phyloP scores from a whole-genome alignment of 306 rosid species.

The Pueraria montana region DNA sequence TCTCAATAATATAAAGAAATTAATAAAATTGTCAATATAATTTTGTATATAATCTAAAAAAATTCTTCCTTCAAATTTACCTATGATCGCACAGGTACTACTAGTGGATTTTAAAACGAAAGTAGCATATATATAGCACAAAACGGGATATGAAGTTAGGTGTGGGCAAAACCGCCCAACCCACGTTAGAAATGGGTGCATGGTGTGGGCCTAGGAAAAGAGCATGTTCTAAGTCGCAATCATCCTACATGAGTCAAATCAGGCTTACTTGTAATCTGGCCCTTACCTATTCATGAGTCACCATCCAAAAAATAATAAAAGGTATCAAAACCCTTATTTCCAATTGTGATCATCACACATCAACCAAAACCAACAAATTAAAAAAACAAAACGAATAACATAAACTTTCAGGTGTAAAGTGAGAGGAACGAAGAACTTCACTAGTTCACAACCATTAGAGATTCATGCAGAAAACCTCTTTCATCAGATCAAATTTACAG shows the following conservation, averaged over 20 bases:
- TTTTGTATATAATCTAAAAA: too few relatives aligned
- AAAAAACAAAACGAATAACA: neutral
- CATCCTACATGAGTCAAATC: neutral
- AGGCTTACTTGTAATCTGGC: neutral
- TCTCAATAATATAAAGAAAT: too few relatives aligned
- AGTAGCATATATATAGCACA: too few relatives aligned
- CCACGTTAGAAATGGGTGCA: neutral
- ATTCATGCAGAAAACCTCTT: too few relatives aligned
- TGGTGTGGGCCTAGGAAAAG: neutral
- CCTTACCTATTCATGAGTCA: neutral
- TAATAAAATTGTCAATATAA: too few relatives aligned
- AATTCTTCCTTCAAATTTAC: too few relatives aligned
- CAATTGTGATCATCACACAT: slow-evolving; percentile 20
- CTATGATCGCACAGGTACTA: too few relatives aligned
- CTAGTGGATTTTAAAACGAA: too few relatives aligned
- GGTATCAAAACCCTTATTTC: neutral
- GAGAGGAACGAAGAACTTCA: neutral
- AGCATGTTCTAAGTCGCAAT: neutral
- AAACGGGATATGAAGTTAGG: too few relatives aligned
- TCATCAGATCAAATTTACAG: too few relatives aligned
- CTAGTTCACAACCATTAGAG: too few relatives aligned
- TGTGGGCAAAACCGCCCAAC: neutral
- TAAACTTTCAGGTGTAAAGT: neutral
- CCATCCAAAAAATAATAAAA: neutral
- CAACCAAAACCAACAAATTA: slow-evolving; percentile 14